Evolutionary conservation across 2,329 filamentous ascomycete genomes (phyloP), one percentile per base, ranked within the genome.

Genomic region (Alternaria dauci): DNA sequence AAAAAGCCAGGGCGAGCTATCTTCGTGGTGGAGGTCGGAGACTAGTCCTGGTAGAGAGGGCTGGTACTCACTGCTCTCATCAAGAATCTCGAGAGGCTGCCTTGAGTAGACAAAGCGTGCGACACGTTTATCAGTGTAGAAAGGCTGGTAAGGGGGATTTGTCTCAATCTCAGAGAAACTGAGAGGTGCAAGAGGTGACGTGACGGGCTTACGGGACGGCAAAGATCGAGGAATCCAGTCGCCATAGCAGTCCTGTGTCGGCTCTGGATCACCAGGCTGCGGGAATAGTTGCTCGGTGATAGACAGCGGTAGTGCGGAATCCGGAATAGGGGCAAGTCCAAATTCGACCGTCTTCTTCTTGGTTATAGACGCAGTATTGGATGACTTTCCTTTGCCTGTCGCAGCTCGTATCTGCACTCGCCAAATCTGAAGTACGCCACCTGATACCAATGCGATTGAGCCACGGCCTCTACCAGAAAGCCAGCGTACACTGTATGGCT

Each of bases 61-160:
- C 8, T 70, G 68, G 50, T 70, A 66, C 53, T 76, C 75, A 36
- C 62, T 73, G 46, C 58, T 66, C 50, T 71, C 72, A 23, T 64
- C 63, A 5, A 73, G 67, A 8, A 65, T 44, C 6, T 72, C 68
- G 9, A 43, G 12, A 5, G 61, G 36, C 8, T 63, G 61, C 79
- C 50, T 84, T 3, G 78, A 76, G 73, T 90, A 91, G 42, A 93
- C 86, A 67, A 89, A 91, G 28, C 97, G 83, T n/a, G 85, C 87
- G 44, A 98, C 91, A 3, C 94, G 88, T 55, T 88, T 87, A 73
- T 98, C 94, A 0, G 94, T 95, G 76, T 98, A 94, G 81, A 98
- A 97, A 1, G 95, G 94, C 72, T 97, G 94, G 71, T 97, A 98
- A 2, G 94, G 93, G 5, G 94, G 91, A 73, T 94, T 97, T 1